These are phyloP conservation scores for Russula sp. DNA, from an alignment of 768 basidiomycete species.

Conservation along the genomic window DNA sequence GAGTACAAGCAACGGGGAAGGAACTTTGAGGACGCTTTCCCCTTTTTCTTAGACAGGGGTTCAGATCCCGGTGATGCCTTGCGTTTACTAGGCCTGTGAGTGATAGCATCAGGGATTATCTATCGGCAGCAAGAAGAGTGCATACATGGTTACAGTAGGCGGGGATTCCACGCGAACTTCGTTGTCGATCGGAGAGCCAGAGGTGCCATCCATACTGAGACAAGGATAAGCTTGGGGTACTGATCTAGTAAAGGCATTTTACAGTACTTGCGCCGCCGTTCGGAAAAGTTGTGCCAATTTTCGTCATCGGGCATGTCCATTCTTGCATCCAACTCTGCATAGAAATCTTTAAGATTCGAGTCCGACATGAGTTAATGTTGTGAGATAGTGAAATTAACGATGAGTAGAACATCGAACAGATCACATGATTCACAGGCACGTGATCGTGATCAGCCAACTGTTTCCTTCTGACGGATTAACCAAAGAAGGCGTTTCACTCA, in stretches of 20 bases:
- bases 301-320: constrained; percentile 24
- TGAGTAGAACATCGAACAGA: no score
- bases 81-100: constrained; percentile 17
- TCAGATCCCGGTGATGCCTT: constrained; percentile 5
- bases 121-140: background rate
- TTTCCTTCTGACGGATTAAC: background rate
- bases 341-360: constrained; percentile 21
- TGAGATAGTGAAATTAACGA: no score
- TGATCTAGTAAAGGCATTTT: background rate
- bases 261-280: background rate
- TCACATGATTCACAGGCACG: constrained; percentile 3
- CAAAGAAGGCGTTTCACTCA: no score
- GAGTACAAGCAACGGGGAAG: background rate
- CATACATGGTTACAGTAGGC: constrained; percentile 5
- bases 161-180: background rate
- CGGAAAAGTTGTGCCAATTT: constrained; percentile 2
- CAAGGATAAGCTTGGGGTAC: background rate
- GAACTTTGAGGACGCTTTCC: background rate
- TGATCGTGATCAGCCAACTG: background rate
- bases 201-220: constrained; percentile 1
- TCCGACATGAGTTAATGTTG: constrained; percentile 2
- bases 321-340: constrained; percentile 28
- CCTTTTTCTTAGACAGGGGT: constrained; percentile 21
- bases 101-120: background rate
- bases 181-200: background rate